Evolutionary conservation across 176 grass and related monocot genomes (phyloP).

Genomic region (Oryza glaberrima): DNA sequence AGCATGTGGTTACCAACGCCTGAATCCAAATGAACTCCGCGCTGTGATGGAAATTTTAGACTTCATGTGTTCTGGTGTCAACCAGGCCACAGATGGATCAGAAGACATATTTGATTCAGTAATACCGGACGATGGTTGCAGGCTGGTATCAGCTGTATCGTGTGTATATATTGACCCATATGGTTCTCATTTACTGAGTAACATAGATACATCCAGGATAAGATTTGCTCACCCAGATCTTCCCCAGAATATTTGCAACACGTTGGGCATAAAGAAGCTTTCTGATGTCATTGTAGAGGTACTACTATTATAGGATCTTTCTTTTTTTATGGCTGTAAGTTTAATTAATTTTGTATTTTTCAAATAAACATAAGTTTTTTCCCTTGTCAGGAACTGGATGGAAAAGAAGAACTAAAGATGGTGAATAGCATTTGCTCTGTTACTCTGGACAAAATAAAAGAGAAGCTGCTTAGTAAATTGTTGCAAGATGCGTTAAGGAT

Average conservation of each 20-base stretch:
- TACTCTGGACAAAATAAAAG: constrained; percentile 59
- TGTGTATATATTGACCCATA: constrained; percentile 91
- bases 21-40: constrained; percentile 97
- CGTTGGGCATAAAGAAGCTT: constrained; percentile 77
- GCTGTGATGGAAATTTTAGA: constrained; percentile 89
- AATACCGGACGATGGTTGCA: constrained; percentile 97
- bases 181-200: constrained; percentile 72
- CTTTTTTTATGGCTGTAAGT: constrained; percentile 4
- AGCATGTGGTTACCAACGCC: constrained; percentile 88
- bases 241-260: constrained; percentile 72
- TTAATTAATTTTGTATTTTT: constrained; percentile 16
- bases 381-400: constrained; percentile 81
- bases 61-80: constrained; percentile 75
- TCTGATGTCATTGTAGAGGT: constrained; percentile 91
- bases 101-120: constrained; percentile 68
- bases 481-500: constrained; percentile 67
- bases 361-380: constrained; percentile 27
- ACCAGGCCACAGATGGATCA: constrained; percentile 49
- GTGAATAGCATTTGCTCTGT: constrained; percentile 74
- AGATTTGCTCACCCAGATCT: constrained; percentile 92
- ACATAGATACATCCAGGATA: constrained; percentile 79
- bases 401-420: constrained; percentile 51
- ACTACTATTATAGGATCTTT: constrained; percentile 7
- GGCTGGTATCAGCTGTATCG: constrained; percentile 83
- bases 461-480: constrained; percentile 73